Base-by-base conservation (phyloP, 2,329 filamentous ascomycete genomes). In the Penicillium occitanis region DNA sequence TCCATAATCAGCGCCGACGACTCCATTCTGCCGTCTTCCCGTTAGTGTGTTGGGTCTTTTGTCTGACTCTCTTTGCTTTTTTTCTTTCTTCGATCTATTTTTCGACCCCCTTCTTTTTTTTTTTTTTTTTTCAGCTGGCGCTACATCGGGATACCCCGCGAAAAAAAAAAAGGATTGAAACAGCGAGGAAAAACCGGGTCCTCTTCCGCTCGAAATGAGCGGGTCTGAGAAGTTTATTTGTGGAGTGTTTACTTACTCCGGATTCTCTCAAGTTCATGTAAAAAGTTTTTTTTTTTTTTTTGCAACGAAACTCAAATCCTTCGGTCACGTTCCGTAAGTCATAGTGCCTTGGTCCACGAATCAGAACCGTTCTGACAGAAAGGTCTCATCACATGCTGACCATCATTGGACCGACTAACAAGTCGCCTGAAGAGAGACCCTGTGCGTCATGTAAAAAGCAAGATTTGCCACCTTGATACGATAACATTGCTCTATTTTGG, bases 161-260 rank as follows among this genome's bases (percentile, higher is more conserved):
- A 66, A 66, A 62, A 66, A 28, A 53, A 25, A 25, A 25, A 25
- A 25, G 33, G 33, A 65, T 40, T 30, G 44, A 53, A 57, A 25
- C n/a, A 57, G 58, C 64, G 64, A 66, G 33, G 59, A 66, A 66
- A 63, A 66, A 59, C 44, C 64, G 65, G 65, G 55, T 58, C 60
- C 33, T 37, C 40, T 40, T 25, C 40, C 40, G 30, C 51, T 19
- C 3, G 51, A 57, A 57, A 19, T 51, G 58, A 37, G 59, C 50
- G 64, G 64, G 64, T 51, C 64, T 62, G 25, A 17, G 28, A 42
- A 57, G 4, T 14, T 40, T 40, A 57, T 25, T 30, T 17, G 22
- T 25, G 22, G 22, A 25, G 22, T 25, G 22, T 25, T 30, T 33
- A 40, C 44, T 62, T 44, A 51, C 61, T 63, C 61, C 61, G 48